Evolutionary conservation across 768 basidiomycete genomes (phyloP), one percentile per base, ranked within the genome.

Genomic region (Mycena polygramma): DNA sequence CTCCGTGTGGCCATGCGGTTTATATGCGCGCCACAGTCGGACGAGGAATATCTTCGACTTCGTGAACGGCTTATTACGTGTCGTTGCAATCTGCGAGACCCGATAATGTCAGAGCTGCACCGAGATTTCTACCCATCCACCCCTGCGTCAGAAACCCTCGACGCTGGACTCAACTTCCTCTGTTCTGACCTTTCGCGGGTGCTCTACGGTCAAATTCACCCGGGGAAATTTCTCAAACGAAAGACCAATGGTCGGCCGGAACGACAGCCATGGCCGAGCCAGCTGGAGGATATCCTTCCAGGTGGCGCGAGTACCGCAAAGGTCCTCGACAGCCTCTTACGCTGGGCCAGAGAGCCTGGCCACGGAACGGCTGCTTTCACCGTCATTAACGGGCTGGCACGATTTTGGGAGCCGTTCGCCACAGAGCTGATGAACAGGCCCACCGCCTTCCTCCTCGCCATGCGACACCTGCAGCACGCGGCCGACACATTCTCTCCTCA

Each of bases 301-400:
- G 20, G 49, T 24, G 45, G 20, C 17, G 19, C 24, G 20, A 37
- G 9, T n/a, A 8, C 14, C 15, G 24, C 17, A 24, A 26, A 61
- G 30, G 20, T 49, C 35, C 59, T 61, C 17, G 46, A 30, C 46
- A 13, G 26, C 10, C 45, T 61, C 30, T 19, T 61, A 11, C 46
- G 45, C 26, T 61, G 59, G 59, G 59, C 59, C 7, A n/a, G 14
- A 7, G 59, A 61, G 45, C 59, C 59, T 7, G 59, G 59, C 9
- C 46, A 36, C 46, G 45, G 59, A 10, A 17, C 35, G 17, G 59
- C 30, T 14, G 48, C 35, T 6, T 61, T 61, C 59, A 19, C 15
- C 45, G 2, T 61, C 35, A 37, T 15, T 30, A 30, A 6, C 30
- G 30, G 3, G 30, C 30, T 30, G 30, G 30, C 30, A 2, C 30